These are phyloP conservation scores for Boechera stricta DNA, from an alignment of 345 rosid genomes.

Conservation along the genomic window DNA sequence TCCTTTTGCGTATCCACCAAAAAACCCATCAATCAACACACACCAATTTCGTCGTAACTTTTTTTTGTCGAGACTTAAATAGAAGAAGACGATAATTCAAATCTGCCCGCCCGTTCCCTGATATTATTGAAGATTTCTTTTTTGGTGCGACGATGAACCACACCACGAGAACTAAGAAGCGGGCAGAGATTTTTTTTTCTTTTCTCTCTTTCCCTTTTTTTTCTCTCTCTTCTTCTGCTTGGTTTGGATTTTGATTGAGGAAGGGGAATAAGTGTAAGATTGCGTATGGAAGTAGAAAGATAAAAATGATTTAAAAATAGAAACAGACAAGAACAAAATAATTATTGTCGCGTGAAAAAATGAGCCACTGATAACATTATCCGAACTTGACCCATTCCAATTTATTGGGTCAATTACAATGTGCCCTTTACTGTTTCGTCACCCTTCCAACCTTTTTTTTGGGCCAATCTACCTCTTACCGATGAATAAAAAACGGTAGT, in stretches of 20 bases:
- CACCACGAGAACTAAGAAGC: constrained; percentile 15
- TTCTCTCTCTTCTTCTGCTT: not conserved
- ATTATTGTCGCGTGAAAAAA: constrained; percentile 14
- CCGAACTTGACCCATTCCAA: constrained; percentile 1
- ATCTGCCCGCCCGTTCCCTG: constrained; percentile 21
- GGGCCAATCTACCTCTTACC: no score
- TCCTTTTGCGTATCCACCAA: constrained; percentile 53
- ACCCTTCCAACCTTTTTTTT: not conserved
- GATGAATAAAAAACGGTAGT: no score
- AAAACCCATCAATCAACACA: constrained; percentile 54
- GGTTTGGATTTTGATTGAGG: not conserved
- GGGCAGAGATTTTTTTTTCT: not conserved
- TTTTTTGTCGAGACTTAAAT: no score
- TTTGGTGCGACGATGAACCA: not conserved
- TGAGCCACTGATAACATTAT: constrained; percentile 33
- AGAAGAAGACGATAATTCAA: not conserved
- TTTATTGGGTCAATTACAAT: constrained; percentile 4
- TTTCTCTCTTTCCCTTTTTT: not conserved
- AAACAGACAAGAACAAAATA: not conserved
- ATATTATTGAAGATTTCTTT: no score
- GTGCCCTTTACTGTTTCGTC: not conserved
- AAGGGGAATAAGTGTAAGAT: not conserved
- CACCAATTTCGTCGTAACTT: not conserved
- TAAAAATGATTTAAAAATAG: not conserved
- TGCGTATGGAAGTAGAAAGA: constrained; percentile 17